Percentiles rank a stretch among this genome's conserved stretches.
These are phyloP conservation scores for Ophiosphaerella korrae DNA, from an alignment of 2,329 filamentous ascomycete genomes.

Conservation along the genomic window DNA sequence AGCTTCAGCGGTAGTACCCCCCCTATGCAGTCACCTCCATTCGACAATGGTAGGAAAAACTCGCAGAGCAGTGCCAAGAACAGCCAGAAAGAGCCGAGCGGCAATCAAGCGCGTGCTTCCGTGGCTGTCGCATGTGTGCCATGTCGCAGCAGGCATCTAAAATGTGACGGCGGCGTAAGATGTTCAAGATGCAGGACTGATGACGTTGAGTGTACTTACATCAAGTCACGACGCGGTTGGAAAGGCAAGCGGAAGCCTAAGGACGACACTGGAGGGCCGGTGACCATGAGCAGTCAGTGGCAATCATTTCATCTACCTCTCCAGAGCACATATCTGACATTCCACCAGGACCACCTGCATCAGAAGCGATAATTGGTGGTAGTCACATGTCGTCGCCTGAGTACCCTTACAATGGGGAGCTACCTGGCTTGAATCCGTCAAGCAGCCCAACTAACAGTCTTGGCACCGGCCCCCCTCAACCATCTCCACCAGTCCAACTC, in stretches of 20 bases:
- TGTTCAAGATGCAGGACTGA: slow-evolving; percentile 55
- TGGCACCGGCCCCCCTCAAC: slow-evolving; percentile 16
- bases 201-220: slow-evolving; percentile 56
- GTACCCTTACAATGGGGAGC: slow-evolving; percentile 35
- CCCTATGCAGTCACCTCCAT: slow-evolving; percentile 38
- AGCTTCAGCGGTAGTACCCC: slow-evolving; percentile 38
- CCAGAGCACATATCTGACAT: slow-evolving; percentile 4
- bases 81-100: slow-evolving; percentile 24
- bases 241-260: slow-evolving; percentile 50
- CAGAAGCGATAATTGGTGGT: slow-evolving; percentile 22
- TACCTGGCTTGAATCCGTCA: slow-evolving; percentile 27
- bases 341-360: slow-evolving; percentile 7
- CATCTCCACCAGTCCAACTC: slow-evolving; percentile 32
- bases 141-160: slow-evolving; percentile 58
- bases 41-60: slow-evolving; percentile 27
- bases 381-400: slow-evolving; percentile 38
- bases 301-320: background rate
- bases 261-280: slow-evolving; percentile 36
- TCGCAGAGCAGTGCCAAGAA: slow-evolving; percentile 22
- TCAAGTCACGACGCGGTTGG: slow-evolving; percentile 58
- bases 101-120: slow-evolving; percentile 36
- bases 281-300: slow-evolving; percentile 27
- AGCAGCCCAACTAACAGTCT: slow-evolving; percentile 26
- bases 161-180: slow-evolving; percentile 58
- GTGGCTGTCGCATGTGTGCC: slow-evolving; percentile 56